Conservation (phyloP, 495 filamentous ascomycete species). For the Penicillium steckii region DNA sequence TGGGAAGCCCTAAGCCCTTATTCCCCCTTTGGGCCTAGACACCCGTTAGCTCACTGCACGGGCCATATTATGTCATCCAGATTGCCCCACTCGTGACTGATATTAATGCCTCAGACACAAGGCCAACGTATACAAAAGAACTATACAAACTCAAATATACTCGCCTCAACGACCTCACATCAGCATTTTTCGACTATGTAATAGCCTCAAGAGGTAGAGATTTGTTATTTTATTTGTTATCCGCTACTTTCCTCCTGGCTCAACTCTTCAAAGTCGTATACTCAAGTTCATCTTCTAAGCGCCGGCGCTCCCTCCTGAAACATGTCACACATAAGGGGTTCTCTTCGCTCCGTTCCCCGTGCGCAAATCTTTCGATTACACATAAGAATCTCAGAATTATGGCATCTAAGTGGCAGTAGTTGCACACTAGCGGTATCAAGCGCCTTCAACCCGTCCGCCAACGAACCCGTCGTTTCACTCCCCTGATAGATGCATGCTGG, state of each 20-base stretch:
- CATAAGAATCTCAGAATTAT: not conserved
- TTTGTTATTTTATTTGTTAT: too few relatives aligned
- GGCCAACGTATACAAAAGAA: too few relatives aligned
- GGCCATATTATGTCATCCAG: not conserved
- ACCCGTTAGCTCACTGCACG: not conserved
- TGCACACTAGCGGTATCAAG: not conserved
- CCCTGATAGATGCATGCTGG: not conserved
- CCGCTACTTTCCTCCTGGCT: too few relatives aligned
- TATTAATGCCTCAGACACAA: not conserved
- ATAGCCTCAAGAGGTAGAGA: too few relatives aligned
- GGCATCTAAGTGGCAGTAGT: not conserved
- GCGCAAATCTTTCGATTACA: not conserved
- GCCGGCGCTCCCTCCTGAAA: not conserved
- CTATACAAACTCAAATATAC: not conserved
- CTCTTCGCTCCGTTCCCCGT: not conserved
- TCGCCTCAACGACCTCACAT: not conserved
- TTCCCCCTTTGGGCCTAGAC: slow-evolving; percentile 18
- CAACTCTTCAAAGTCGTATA: too few relatives aligned
- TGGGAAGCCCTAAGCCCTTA: slow-evolving; percentile 41
- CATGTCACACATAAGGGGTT: not conserved
- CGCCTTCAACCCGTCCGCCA: not conserved
- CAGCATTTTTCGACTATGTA: too few relatives aligned
- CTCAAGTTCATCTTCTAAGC: not conserved
- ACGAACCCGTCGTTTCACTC: not conserved
- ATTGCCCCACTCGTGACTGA: not conserved